Percentiles rank a stretch among this genome's conserved stretches.
phyloP scores from a whole-genome alignment of 208 protist species.

The Trypanosoma mega region DNA sequence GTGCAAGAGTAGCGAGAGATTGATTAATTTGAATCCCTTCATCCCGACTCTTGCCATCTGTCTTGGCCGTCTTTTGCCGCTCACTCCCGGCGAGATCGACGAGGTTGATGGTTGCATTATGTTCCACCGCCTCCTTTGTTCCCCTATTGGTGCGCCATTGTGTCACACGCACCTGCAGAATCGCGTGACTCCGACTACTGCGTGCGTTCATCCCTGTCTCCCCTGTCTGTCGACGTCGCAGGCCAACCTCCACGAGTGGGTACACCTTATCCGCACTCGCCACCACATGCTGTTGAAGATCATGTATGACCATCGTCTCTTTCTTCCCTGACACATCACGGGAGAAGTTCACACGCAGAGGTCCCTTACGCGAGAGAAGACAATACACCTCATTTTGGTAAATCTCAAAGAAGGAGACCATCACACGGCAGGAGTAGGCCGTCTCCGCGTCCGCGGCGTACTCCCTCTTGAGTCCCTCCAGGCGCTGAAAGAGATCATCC shows the following conservation, averaged over 20 bases:
- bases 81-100: constrained; percentile 95
- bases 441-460: constrained; percentile 34
- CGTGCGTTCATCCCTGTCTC: constrained; percentile 94
- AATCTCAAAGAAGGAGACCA: constrained; percentile 84
- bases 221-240: constrained; percentile 70
- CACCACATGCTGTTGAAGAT: constrained; percentile 56
- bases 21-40: constrained; percentile 93
- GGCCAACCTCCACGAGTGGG: constrained; percentile 83
- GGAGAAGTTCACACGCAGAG: constrained; percentile 58
- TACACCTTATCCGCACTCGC: constrained; percentile 53
- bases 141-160: constrained; percentile 59
- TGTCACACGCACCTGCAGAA: constrained; percentile 85
- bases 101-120: constrained; percentile 85
- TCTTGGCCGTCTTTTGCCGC: constrained; percentile 77
- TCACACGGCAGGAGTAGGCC: constrained; percentile 66
- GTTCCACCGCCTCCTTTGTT: constrained; percentile 67
- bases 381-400: constrained; percentile 81
- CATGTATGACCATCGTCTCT: constrained; percentile 62
- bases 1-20: constrained; percentile 85
- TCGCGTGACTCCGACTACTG: constrained; percentile 95
- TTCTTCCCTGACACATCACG: constrained; percentile 55
- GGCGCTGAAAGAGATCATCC: constrained; percentile 64
- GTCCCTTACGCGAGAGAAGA: constrained; percentile 67
- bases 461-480: constrained; percentile 46
- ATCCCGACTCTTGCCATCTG: constrained; percentile 77